Evolutionary conservation across 176 grass and related monocot species (phyloP).

Genomic region (Cenchrus americanus): DNA sequence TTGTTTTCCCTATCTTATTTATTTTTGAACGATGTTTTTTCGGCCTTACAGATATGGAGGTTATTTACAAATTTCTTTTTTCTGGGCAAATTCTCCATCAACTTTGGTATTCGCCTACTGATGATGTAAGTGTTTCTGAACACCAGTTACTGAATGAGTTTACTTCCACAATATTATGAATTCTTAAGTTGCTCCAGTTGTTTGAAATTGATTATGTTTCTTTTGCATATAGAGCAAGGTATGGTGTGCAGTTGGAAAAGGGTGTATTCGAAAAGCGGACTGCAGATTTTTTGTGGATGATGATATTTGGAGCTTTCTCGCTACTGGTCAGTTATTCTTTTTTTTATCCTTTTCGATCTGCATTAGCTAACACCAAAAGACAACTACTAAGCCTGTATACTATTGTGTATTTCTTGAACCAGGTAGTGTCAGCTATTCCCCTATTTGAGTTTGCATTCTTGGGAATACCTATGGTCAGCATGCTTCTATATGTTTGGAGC

Average conservation of each 20-base stretch:
- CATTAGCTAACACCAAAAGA: neutral
- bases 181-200: neutral
- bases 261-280: slow-evolving; percentile 78
- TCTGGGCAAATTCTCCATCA: slow-evolving; percentile 80
- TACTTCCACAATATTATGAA: slow-evolving; percentile 21
- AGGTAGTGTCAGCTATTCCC: slow-evolving; percentile 75
- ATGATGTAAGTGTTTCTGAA: slow-evolving; percentile 75
- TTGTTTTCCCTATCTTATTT: neutral
- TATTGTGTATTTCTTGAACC: slow-evolving; percentile 23
- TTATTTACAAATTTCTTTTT: slow-evolving; percentile 80
- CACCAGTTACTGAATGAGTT: neutral
- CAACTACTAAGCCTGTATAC: slow-evolving; percentile 1
- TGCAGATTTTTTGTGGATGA: slow-evolving; percentile 95
- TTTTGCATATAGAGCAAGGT: slow-evolving; percentile 79
- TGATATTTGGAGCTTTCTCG: slow-evolving; percentile 83
- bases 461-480: slow-evolving; percentile 77
- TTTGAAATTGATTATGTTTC: slow-evolving; percentile 27
- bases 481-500: slow-evolving; percentile 98
- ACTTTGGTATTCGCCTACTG: slow-evolving; percentile 88
- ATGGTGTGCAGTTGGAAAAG: slow-evolving; percentile 89
- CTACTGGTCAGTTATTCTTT: slow-evolving; percentile 57
- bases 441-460: slow-evolving; percentile 23
- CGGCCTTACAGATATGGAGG: slow-evolving; percentile 72
- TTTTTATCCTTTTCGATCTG: neutral
- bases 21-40: slow-evolving; percentile 19